These are phyloP conservation scores for Exophiala xenobiotica DNA, from an alignment of 2,329 filamentous ascomycete genomes.

Conservation along the genomic window DNA sequence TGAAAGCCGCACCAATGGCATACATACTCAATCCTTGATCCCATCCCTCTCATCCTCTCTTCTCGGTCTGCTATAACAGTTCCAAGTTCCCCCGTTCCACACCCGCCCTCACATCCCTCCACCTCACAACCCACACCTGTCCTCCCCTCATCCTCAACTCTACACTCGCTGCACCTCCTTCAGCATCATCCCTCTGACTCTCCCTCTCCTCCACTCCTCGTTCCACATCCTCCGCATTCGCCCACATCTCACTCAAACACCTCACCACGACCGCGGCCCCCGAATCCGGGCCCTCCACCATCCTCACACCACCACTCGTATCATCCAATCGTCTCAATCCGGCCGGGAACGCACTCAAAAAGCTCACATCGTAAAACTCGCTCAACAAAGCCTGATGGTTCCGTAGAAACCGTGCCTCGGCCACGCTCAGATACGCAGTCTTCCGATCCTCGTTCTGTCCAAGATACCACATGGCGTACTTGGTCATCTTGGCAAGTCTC, in stretches of 20 bases:
- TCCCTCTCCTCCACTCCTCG: background rate
- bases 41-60: too few relatives aligned
- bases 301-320: slow-evolving; percentile 76
- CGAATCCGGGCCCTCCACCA: slow-evolving; percentile 85
- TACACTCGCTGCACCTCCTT: slow-evolving; percentile 21
- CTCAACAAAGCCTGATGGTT: slow-evolving; percentile 82
- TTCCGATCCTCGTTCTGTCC: slow-evolving; percentile 25
- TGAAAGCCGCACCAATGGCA: too few relatives aligned
- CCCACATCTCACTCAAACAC: slow-evolving; percentile 39
- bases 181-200: slow-evolving; percentile 19
- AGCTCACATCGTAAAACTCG: slow-evolving; percentile 80
- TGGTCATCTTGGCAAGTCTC: slow-evolving; percentile 72
- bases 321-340: slow-evolving; percentile 84
- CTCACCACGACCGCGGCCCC: slow-evolving; percentile 83
- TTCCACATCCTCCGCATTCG: slow-evolving; percentile 25
- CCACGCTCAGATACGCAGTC: slow-evolving; percentile 59
- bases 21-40: too few relatives aligned
- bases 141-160: slow-evolving; percentile 51
- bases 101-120: slow-evolving; percentile 67
- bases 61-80: slow-evolving; percentile 39
- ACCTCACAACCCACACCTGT: slow-evolving; percentile 67
- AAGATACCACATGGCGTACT: slow-evolving; percentile 52
- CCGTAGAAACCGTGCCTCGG: slow-evolving; percentile 78
- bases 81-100: slow-evolving; percentile 47
- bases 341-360: slow-evolving; percentile 77